Evolutionary conservation across 805 yeast species (phyloP).

Genomic region (Phaffomyces opuntiae): DNA sequence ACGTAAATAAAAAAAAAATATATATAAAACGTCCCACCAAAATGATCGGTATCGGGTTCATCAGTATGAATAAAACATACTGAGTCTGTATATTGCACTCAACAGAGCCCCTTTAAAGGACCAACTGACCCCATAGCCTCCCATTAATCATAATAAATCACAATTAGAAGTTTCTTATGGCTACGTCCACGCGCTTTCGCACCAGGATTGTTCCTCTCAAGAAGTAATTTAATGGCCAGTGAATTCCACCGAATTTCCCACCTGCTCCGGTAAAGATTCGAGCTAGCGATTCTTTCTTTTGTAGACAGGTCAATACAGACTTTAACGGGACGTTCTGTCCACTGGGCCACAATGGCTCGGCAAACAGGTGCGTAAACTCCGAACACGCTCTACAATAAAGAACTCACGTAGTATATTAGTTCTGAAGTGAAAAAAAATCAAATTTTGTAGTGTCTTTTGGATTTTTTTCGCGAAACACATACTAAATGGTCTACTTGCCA

Average conservation of each 20-base stretch:
- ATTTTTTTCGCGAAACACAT: too few relatives aligned
- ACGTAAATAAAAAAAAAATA: conserved; percentile 6
- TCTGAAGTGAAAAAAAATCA: too few relatives aligned
- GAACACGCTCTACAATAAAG: too few relatives aligned
- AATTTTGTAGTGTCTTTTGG: too few relatives aligned
- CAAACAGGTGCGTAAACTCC: neutral
- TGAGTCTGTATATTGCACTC: conserved; percentile 56
- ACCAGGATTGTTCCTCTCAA: conserved; percentile 46
- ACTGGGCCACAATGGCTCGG: conserved; percentile 19
- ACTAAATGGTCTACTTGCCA: too few relatives aligned
- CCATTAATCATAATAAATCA: conserved; percentile 29
- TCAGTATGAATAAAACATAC: conserved; percentile 1
- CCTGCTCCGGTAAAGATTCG: conserved; percentile 21
- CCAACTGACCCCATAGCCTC: conserved; percentile 56
- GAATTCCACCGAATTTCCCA: conserved; percentile 64
- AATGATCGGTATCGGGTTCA: conserved; percentile 61
- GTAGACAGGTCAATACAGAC: conserved; percentile 28
- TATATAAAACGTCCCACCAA: conserved; percentile 34
- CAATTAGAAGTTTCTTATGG: conserved; percentile 39
- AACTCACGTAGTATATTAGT: too few relatives aligned
- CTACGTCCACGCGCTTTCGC: conserved; percentile 51
- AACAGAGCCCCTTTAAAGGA: conserved; percentile 33
- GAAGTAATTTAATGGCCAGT: conserved; percentile 39
- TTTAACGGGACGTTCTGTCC: conserved; percentile 15
- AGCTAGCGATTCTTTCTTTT: conserved; percentile 5